These are phyloP conservation scores for Pleurotus djamor DNA, from an alignment of 768 basidiomycete genomes.

Conservation along the genomic window DNA sequence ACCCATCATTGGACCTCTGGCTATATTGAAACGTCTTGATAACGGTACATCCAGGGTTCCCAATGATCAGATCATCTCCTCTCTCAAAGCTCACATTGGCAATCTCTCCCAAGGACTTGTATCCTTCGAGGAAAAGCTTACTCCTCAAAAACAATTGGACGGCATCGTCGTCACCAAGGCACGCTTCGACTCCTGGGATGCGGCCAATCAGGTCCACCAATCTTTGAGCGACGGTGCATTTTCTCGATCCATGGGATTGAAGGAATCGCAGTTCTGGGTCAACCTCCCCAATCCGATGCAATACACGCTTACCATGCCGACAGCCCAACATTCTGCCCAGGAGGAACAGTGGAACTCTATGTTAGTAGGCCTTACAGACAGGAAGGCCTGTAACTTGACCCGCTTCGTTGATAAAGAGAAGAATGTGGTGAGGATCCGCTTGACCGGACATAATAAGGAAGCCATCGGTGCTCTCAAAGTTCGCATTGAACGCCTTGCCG, in stretches of 20 bases:
- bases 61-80: conserved; percentile 21
- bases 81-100: conserved; percentile 11
- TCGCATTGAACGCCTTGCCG: conserved; percentile 50
- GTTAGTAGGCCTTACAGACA: conserved; percentile 27
- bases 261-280: conserved; percentile 30
- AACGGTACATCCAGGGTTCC: too few relatives aligned
- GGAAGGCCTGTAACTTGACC: conserved; percentile 29
- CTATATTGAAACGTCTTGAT: conserved; percentile 11
- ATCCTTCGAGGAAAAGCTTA: conserved; percentile 22
- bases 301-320: conserved; percentile 47
- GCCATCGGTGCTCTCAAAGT: conserved; percentile 58
- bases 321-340: conserved; percentile 51
- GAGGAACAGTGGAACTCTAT: conserved; percentile 47
- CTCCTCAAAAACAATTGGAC: conserved; percentile 16
- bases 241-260: conserved; percentile 14
- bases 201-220: conserved; percentile 36
- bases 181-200: conserved; percentile 48
- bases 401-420: conserved; percentile 10
- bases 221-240: conserved; percentile 29
- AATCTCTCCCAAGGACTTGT: conserved; percentile 3
- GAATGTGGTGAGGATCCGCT: conserved; percentile 15
- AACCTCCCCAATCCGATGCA: conserved; percentile 46
- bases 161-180: conserved; percentile 34
- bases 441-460: conserved; percentile 41
- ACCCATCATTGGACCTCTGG: conserved; percentile 18